Percentiles rank a stretch among this genome's conserved stretches.
phyloP scores from a whole-genome alignment of 768 basidiomycete species.

The Porpolomopsis calyptriformis region DNA sequence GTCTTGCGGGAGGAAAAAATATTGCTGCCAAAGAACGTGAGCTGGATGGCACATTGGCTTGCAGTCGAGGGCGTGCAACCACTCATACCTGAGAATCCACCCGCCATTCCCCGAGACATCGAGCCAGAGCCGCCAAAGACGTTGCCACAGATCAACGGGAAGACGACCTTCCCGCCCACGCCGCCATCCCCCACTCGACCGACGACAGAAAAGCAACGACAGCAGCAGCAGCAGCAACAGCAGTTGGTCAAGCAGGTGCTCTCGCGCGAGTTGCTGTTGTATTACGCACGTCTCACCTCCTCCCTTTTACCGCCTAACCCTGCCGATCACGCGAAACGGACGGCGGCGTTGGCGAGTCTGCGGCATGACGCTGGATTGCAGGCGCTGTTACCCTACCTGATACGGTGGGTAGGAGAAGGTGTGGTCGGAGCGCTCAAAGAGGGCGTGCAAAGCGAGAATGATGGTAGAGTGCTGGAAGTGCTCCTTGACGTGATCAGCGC shows the following conservation, averaged over 20 bases:
- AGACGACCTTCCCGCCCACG: slow-evolving; percentile 3
- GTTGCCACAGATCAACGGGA: not conserved
- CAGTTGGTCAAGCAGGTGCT: slow-evolving; percentile 85
- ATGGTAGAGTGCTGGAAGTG: slow-evolving; percentile 68
- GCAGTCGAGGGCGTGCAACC: slow-evolving; percentile 98
- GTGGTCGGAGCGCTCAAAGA: slow-evolving; percentile 56
- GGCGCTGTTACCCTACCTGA: slow-evolving; percentile 84
- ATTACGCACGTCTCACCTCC: slow-evolving; percentile 84
- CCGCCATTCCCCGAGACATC: slow-evolving; percentile 56
- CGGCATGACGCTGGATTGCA: slow-evolving; percentile 85
- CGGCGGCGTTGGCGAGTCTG: slow-evolving; percentile 84
- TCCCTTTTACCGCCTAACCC: slow-evolving; percentile 61
- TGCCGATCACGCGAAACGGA: slow-evolving; percentile 59
- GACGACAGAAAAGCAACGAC: slow-evolving; percentile 15
- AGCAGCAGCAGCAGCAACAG: slow-evolving; percentile 40
- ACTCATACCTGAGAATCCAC: slow-evolving; percentile 90
- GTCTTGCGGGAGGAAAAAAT: slow-evolving; percentile 82
- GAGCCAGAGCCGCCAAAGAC: slow-evolving; percentile 14
- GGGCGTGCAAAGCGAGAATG: slow-evolving; percentile 45
- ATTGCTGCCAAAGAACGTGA: slow-evolving; percentile 65
- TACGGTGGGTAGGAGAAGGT: slow-evolving; percentile 90
- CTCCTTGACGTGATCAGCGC: slow-evolving; percentile 78
- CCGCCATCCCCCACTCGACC: slow-evolving; percentile 8
- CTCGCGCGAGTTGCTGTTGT: slow-evolving; percentile 87
- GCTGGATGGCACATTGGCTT: slow-evolving; percentile 94